Percentiles rank a stretch among this genome's conserved stretches.
phyloP scores from a whole-genome alignment of 129 eudicot species.

The Kitagawia praeruptora region DNA sequence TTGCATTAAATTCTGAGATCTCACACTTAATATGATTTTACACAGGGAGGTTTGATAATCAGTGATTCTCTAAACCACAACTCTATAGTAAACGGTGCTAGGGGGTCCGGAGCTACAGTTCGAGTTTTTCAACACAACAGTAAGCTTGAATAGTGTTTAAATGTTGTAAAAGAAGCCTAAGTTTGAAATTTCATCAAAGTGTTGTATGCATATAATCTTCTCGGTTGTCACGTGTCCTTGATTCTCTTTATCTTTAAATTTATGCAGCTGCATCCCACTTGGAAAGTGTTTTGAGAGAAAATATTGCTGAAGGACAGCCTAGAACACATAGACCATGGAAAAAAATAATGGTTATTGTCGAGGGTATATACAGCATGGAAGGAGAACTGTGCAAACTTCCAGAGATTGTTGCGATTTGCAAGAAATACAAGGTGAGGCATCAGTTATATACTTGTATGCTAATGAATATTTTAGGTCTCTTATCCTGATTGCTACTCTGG shows the following conservation, averaged over 20 bases:
- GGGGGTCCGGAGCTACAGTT: slow-evolving; percentile 90
- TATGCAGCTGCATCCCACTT: slow-evolving; percentile 69
- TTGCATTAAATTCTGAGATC: slow-evolving; percentile 1
- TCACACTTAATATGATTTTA: slow-evolving; percentile 9
- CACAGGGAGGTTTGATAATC: slow-evolving; percentile 85
- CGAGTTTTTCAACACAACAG: slow-evolving; percentile 96
- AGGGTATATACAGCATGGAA: slow-evolving; percentile 98
- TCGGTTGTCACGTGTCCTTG: background rate
- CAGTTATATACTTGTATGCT: background rate
- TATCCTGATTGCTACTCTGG: background rate
- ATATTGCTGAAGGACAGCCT: slow-evolving; percentile 94
- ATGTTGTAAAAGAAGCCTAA: background rate
- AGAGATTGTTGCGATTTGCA: slow-evolving; percentile 83
- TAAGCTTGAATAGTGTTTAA: slow-evolving; percentile 26
- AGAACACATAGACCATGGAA: slow-evolving; percentile 99
- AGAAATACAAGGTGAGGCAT: slow-evolving; percentile 70
- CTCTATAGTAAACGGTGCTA: slow-evolving; percentile 96
- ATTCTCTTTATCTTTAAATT: background rate
- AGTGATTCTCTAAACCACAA: slow-evolving; percentile 96
- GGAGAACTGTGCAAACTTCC: slow-evolving; percentile 98
- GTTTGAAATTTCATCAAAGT: slow-evolving; percentile 4
- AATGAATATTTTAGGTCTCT: background rate
- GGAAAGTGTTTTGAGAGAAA: slow-evolving; percentile 83
- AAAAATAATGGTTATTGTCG: slow-evolving; percentile 86
- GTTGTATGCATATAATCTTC: slow-evolving; percentile 6